These are phyloP conservation scores for Globisporangium perplexum DNA, from an alignment of 352 stramenopile genomes.

Conservation along the genomic window DNA sequence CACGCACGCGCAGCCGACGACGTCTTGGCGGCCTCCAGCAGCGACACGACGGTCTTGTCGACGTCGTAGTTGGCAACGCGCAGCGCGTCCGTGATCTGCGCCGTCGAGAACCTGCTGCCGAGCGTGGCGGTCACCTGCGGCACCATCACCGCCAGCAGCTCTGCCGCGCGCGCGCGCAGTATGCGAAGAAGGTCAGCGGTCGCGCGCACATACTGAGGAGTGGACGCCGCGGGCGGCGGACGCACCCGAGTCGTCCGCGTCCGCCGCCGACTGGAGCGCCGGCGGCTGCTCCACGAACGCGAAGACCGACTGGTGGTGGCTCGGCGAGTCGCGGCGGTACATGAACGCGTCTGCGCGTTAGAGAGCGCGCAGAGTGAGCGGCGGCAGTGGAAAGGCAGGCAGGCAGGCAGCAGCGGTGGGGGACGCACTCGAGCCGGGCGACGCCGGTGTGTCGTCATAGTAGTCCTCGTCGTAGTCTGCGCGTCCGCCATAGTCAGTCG, in stretches of 20 bases:
- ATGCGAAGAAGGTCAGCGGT: neutral
- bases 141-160: conserved; percentile 51
- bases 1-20: conserved; percentile 19
- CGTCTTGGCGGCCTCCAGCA: conserved; percentile 71
- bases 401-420: neutral
- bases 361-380: neutral
- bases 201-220: neutral
- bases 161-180: conserved; percentile 14
- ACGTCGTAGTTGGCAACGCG: conserved; percentile 73
- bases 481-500: too few species aligned
- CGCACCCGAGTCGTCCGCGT: conserved; percentile 33
- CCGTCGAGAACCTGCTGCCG: conserved; percentile 42
- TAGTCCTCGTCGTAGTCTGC: conserved; percentile 76
- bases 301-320: conserved; percentile 69
- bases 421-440: conserved; percentile 52
- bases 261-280: neutral
- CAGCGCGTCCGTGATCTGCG: conserved; percentile 65
- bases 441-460: conserved; percentile 52
- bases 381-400: neutral
- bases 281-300: conserved; percentile 62
- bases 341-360: conserved; percentile 58
- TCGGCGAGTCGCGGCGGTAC: conserved; percentile 78
- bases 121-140: conserved; percentile 50
- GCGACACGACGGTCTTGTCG: conserved; percentile 62
- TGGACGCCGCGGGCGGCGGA: too few species aligned